These are phyloP conservation scores for Aspergillus ruber DNA, from an alignment of 2,329 filamentous ascomycete species.

Conservation along the genomic window DNA sequence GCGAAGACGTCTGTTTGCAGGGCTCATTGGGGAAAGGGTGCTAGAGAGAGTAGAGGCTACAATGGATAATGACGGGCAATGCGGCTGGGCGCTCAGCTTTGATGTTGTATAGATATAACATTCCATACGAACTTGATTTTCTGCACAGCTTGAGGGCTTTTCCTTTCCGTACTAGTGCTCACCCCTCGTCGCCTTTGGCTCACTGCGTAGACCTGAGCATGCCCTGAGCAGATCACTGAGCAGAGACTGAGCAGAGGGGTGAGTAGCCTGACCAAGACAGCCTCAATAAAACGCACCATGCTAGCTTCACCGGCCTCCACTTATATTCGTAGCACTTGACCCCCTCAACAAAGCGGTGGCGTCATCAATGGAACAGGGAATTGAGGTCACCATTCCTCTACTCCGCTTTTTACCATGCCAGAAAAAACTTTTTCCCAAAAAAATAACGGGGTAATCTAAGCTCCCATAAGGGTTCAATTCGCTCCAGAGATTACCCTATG, in stretches of 20 bases:
- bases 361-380: neutral
- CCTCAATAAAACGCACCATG: no score
- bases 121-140: no score
- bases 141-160: no score
- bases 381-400: neutral
- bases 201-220: no score
- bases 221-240: no score
- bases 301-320: no score
- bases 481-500: neutral
- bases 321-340: no score
- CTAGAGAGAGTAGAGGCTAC: conserved; percentile 46
- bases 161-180: no score
- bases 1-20: conserved; percentile 46
- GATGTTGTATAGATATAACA: neutral
- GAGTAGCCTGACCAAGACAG: no score
- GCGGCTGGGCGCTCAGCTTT: conserved; percentile 18
- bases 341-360: neutral
- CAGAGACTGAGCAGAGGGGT: no score
- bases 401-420: neutral
- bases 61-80: conserved; percentile 49
- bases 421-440: neutral
- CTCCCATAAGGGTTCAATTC: neutral
- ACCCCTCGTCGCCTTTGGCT: no score
- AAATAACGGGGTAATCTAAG: neutral
- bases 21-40: conserved; percentile 51